Conservation (phyloP, 306 rosid genomes). For the apple (Malus domestica) region ASM211411v1 NC_041800.1:4580001-4580500, state of each 20-base stretch:
- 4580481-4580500: conserved; percentile 55
- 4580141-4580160: neutral
- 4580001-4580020: neutral
- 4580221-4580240: conserved; percentile 60
- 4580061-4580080: neutral
- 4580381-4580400: conserved; percentile 29
- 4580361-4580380: conserved; percentile 35
- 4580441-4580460: conserved; percentile 71
- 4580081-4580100: neutral
- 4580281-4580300: conserved; percentile 44
- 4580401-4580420: conserved; percentile 68
- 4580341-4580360: conserved; percentile 71
- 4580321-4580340: conserved; percentile 61
- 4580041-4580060: neutral
- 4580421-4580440: conserved; percentile 57
- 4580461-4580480: conserved; percentile 84
- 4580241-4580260: conserved; percentile 60
- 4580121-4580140: neutral
- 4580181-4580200: neutral
- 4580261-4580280: conserved; percentile 52
- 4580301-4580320: conserved; percentile 58
- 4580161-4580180: neutral
- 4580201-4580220: conserved; percentile 45
- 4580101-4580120: neutral
- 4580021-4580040: neutral